phyloP scores from a whole-genome alignment of 169 alveolate species.

The Cryptosporidium bovis region DNA sequence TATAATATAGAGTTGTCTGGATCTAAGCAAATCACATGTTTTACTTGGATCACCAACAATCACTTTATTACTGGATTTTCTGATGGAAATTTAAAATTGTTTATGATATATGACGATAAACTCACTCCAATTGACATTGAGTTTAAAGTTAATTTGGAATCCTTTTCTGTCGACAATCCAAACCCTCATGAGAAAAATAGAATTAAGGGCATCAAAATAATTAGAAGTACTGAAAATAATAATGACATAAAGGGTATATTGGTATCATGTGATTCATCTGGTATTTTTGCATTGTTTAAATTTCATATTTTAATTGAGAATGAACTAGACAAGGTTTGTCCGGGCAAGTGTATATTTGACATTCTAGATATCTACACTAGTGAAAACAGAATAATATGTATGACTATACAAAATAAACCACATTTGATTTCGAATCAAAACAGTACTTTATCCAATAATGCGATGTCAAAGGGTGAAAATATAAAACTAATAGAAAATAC shows the following conservation, averaged over 20 bases:
- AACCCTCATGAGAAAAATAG: conserved; percentile 40
- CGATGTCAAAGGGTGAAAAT: not conserved
- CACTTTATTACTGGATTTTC: conserved; percentile 27
- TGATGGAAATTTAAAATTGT: conserved; percentile 8
- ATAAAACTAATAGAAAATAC: conserved; percentile 1
- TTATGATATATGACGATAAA: not conserved
- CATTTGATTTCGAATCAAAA: not conserved
- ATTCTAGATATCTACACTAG: not conserved
- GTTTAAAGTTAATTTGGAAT: not conserved
- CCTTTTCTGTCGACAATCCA: not conserved
- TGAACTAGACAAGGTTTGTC: too few species aligned
- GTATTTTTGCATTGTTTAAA: conserved; percentile 35
- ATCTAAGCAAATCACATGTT: conserved; percentile 14
- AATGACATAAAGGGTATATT: not conserved
- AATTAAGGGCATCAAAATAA: conserved; percentile 31
- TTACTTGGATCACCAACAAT: conserved; percentile 25
- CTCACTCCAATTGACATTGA: not conserved
- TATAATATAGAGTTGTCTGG: not conserved
- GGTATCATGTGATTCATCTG: conserved; percentile 40
- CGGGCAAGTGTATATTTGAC: not conserved
- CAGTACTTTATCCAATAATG: not conserved
- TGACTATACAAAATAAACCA: not conserved
- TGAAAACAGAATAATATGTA: conserved; percentile 47
- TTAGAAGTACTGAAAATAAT: too few species aligned
- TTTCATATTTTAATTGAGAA: not conserved